Base-by-base conservation (phyloP, 768 basidiomycete genomes). In the Filobasidium wieringae region DNA sequence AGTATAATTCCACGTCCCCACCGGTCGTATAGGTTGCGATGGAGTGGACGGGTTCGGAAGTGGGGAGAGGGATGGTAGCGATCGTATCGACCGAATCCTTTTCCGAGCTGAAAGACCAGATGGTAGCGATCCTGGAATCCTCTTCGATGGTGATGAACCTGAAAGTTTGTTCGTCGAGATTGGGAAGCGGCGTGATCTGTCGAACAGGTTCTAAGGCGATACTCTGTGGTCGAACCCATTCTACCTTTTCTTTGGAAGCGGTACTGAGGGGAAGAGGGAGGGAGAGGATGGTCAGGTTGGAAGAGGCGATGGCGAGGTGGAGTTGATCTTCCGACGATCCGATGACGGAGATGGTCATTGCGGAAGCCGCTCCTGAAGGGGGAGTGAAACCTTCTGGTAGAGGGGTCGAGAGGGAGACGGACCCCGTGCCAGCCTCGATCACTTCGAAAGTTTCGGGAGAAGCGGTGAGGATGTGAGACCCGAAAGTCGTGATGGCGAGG, bases 41-140 rank as follows among this genome's bases (percentile, higher is more conserved):
- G 33, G 65, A 68, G 50, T 73, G 72, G 4, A 66, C 67, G 19
- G 66, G 64, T 6, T 70, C 70, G 12, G 66, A 47, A 7, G 68
- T 70, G 1, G 70, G 70, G 52, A 54, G 19, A 53, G 65, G 30
- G 64, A 60, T 14, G 55, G 36, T 14, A 64, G 52, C 47, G 65
- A 71, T 49, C 65, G 70, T 63, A 63, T 70, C 26, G 66, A 73
- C 32, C 63, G 66, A 64, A 45, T 68, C 65, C 58, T 66, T 63
- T 50, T 64, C 29, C 37, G 33, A 11, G 58, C 36, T 8, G 30
- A 29, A 15, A 31, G 54, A 19, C 60, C 60, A 61, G 4, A 61
- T 19, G 15, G 60, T 43, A 15, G 50, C 49, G 3, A 61, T 55
- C 6, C 60, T 36, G 32, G 49, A 34, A 12, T 61, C 51, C 33